Conservation (phyloP, 192 early-diverging fungal genomes). For the Haplosporangium gracile region DNA sequence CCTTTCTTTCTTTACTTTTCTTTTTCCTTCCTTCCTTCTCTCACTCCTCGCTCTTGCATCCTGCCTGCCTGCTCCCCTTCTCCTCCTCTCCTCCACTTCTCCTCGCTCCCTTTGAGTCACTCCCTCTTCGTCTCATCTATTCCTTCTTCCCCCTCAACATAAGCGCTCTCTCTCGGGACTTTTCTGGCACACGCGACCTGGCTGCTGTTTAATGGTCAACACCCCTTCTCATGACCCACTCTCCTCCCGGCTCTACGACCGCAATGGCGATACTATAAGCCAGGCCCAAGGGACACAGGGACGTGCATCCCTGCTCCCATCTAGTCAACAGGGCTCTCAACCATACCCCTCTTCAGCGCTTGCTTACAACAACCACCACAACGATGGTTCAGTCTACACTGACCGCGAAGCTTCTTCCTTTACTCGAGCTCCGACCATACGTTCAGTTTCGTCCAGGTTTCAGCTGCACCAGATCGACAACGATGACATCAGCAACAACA, state of each 20-base stretch:
- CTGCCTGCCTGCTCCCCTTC: not conserved
- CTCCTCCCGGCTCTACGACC: slow-evolving; percentile 22
- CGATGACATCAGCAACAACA: not conserved
- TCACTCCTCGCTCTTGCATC: not conserved
- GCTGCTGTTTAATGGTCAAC: slow-evolving; percentile 51
- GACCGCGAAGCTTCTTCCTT: not conserved
- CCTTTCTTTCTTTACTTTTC: not conserved
- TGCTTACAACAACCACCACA: not conserved
- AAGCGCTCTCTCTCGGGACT: not conserved
- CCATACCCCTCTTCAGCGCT: not conserved
- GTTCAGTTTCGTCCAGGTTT: not conserved
- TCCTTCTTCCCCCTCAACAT: not conserved
- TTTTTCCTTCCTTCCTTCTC: not conserved
- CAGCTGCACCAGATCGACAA: not conserved
- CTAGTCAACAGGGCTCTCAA: slow-evolving; percentile 18
- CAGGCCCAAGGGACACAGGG: slow-evolving; percentile 16
- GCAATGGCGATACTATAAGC: slow-evolving; percentile 43
- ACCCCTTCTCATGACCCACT: slow-evolving; percentile 44
- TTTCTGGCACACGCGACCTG: not conserved
- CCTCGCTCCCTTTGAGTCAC: not conserved
- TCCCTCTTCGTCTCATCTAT: not conserved
- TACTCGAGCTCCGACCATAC: not conserved
- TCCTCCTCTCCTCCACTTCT: not conserved
- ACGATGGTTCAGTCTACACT: not conserved
- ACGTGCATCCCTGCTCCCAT: not conserved